Evolutionary conservation across 805 yeast species (phyloP).

Genomic region (Teunomyces cretensis): DNA sequence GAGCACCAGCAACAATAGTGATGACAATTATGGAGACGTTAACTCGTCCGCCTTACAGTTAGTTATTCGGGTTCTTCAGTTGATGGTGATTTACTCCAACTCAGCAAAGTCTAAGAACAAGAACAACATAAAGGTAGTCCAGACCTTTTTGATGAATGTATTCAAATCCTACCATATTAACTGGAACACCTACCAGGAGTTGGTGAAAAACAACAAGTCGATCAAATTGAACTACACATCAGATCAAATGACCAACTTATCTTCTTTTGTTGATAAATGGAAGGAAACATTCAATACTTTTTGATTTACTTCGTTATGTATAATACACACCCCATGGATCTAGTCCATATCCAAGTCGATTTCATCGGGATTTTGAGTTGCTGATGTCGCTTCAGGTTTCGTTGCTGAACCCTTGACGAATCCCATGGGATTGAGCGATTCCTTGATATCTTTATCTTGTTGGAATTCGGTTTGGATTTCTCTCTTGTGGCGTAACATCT

Average conservation of each 20-base stretch:
- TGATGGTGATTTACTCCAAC: constrained; percentile 32
- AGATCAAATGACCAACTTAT: constrained; percentile 34
- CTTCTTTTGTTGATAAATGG: constrained; percentile 41
- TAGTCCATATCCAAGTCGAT: constrained; percentile 55
- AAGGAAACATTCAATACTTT: constrained; percentile 24
- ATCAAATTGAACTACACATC: constrained; percentile 36
- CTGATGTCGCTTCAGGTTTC: not conserved
- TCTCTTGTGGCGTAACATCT: constrained; percentile 66
- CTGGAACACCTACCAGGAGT: constrained; percentile 38
- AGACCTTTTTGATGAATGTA: constrained; percentile 32
- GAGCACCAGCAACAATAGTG: constrained; percentile 7
- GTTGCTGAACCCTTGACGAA: constrained; percentile 40
- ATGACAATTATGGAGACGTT: constrained; percentile 5
- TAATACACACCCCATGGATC: not conserved
- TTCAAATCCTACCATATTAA: constrained; percentile 42
- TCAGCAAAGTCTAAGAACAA: constrained; percentile 30
- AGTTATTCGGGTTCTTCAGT: constrained; percentile 32
- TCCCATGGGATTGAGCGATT: constrained; percentile 41
- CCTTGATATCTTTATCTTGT: constrained; percentile 11
- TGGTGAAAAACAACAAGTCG: constrained; percentile 32
- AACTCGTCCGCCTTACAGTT: constrained; percentile 32
- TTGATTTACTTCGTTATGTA: constrained; percentile 12
- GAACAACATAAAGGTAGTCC: constrained; percentile 29
- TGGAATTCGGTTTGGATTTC: constrained; percentile 24
- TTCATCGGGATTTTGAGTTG: constrained; percentile 51